A percentile compares a stretch with the other conserved stretches of the same genome.
Conservation (phyloP, 2,329 filamentous ascomycete genomes). For the Decorospora gaudefroyi region DNA sequence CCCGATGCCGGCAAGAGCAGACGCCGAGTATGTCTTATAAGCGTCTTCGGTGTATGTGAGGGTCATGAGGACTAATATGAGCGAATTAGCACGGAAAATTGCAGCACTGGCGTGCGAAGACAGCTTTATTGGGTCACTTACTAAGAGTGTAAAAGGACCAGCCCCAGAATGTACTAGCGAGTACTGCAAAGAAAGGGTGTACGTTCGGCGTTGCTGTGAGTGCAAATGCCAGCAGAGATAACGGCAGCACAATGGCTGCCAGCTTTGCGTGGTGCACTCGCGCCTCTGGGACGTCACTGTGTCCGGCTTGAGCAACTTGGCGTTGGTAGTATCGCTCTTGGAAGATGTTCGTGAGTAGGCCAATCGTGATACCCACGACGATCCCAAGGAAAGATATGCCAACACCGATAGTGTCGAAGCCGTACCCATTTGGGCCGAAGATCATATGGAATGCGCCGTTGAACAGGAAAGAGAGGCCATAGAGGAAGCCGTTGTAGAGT, state of each 20-base stretch:
- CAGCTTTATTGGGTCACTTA: constrained; percentile 10
- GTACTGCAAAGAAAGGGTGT: constrained; percentile 52
- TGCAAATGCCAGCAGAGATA: constrained; percentile 47
- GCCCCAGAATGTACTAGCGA: constrained; percentile 57
- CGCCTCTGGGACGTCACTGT: constrained; percentile 51
- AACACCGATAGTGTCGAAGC: constrained; percentile 48
- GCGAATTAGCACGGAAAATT: constrained; percentile 3
- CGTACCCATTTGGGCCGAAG: constrained; percentile 53
- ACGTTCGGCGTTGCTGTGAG: constrained; percentile 35
- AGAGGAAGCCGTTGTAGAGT: constrained; percentile 56
- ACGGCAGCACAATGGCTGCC: constrained; percentile 47
- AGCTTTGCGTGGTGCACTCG: constrained; percentile 49
- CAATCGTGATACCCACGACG: constrained; percentile 50
- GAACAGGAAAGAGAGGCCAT: constrained; percentile 57
- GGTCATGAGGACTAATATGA: constrained; percentile 50
- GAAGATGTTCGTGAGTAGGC: constrained; percentile 52
- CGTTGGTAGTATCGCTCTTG: constrained; percentile 52
- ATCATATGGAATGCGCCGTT: constrained; percentile 57
- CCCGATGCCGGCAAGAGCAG: constrained; percentile 50
- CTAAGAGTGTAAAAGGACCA: constrained; percentile 57
- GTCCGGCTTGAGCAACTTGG: constrained; percentile 37
- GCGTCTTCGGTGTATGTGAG: constrained; percentile 57
- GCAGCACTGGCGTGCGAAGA: neutral
- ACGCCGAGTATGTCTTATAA: constrained; percentile 53
- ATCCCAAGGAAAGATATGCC: constrained; percentile 51